Conservation (phyloP, 768 basidiomycete genomes). For the Scleroderma bovista region DNA sequence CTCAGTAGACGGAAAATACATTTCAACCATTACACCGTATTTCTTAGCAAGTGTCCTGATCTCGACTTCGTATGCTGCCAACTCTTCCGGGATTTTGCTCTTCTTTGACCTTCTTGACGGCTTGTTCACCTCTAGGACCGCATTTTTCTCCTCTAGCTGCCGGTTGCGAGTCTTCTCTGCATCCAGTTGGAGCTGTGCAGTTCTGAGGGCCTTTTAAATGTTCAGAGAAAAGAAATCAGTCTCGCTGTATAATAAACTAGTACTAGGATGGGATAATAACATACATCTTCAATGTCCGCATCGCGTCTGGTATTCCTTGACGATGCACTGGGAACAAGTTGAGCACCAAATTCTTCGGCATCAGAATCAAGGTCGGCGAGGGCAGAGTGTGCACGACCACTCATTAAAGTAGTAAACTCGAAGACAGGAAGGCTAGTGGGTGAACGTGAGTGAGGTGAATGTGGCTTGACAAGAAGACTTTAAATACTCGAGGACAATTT, state of each 20-base stretch:
- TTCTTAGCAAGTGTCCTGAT: not conserved
- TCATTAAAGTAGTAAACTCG: too few species aligned
- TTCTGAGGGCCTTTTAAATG: not conserved
- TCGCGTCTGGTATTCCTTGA: not conserved
- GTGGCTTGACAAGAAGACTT: too few species aligned
- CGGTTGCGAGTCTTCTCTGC: not conserved
- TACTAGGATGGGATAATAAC: not conserved
- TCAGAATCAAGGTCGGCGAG: not conserved
- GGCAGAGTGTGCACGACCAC: not conserved
- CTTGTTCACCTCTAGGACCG: not conserved
- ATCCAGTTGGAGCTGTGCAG: not conserved
- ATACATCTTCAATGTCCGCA: not conserved
- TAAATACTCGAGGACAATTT: too few species aligned
- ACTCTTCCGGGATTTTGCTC: not conserved
- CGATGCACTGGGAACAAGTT: not conserved
- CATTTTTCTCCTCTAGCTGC: not conserved
- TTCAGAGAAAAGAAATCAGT: too few species aligned
- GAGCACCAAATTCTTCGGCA: not conserved
- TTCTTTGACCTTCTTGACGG: not conserved
- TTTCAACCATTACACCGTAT: not conserved
- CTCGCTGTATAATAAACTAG: too few species aligned
- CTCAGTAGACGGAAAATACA: not conserved
- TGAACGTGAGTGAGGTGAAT: too few species aligned
- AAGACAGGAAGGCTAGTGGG: too few species aligned
- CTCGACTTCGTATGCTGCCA: not conserved